Evolutionary conservation across 2,329 filamentous ascomycete species (phyloP).

Genomic region (Aspergillus fructus): DNA sequence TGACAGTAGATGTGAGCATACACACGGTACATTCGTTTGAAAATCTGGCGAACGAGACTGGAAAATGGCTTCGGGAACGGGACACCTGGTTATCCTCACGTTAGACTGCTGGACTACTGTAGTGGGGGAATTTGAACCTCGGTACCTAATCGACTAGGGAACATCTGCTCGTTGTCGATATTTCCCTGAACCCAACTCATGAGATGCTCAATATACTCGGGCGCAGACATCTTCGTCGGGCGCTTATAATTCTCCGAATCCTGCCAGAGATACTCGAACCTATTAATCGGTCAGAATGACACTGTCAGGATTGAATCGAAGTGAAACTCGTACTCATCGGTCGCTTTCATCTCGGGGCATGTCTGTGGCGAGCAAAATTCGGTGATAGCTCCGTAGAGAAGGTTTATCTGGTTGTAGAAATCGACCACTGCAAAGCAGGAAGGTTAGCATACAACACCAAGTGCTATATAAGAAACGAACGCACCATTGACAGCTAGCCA

Average conservation of each 20-base stretch:
- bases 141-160: slow-evolving; percentile 86
- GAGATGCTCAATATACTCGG: slow-evolving; percentile 95
- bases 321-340: slow-evolving; percentile 73
- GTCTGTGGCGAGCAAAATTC: slow-evolving; percentile 98
- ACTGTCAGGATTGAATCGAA: background rate
- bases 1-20: slow-evolving; percentile 99
- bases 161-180: slow-evolving; percentile 92
- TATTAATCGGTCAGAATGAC: slow-evolving; percentile 36
- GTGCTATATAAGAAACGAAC: slow-evolving; percentile 42
- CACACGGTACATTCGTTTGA: slow-evolving; percentile 97
- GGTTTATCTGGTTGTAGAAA: slow-evolving; percentile 99
- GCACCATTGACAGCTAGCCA: slow-evolving; percentile 96
- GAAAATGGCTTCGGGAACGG: slow-evolving; percentile 94
- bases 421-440: slow-evolving; percentile 72
- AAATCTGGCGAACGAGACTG: slow-evolving; percentile 85
- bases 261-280: slow-evolving; percentile 99
- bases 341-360: slow-evolving; percentile 99
- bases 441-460: background rate
- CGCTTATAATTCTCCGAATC: slow-evolving; percentile 91
- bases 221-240: slow-evolving; percentile 96
- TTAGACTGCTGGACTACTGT: background rate
- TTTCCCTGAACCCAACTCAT: slow-evolving; percentile 96
- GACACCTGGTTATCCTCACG: slow-evolving; percentile 58
- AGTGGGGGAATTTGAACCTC: background rate
- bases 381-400: slow-evolving; percentile 97